These are phyloP conservation scores for Mytilinidion resinicola DNA, from an alignment of 495 filamentous ascomycete genomes.

Conservation along the genomic window DNA sequence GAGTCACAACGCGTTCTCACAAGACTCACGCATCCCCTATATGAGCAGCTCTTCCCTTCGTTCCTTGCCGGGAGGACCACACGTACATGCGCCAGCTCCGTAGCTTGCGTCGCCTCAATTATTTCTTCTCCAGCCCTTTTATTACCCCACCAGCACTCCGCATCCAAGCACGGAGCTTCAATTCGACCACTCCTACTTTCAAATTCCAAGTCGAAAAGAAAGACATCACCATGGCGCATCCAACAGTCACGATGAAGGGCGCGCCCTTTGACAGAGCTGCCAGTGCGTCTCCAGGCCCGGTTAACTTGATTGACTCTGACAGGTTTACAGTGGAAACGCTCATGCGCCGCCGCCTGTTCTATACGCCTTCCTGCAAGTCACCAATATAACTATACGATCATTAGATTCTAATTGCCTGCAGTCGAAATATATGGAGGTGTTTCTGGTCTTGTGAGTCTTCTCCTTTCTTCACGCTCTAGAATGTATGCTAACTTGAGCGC, in stretches of 20 bases:
- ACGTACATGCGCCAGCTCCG: conserved; percentile 21
- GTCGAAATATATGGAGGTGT: conserved; percentile 39
- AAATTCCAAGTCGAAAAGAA: conserved; percentile 20
- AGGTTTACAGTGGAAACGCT: conserved; percentile 41
- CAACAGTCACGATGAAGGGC: conserved; percentile 70
- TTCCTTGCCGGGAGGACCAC: conserved; percentile 6
- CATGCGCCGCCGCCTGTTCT: conserved; percentile 45
- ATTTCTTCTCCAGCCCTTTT: conserved; percentile 16
- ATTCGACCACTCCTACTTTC: conserved; percentile 11
- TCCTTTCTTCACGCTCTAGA: not conserved
- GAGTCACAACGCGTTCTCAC: too few relatives aligned
- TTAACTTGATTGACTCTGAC: conserved; percentile 19
- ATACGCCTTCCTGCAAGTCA: conserved; percentile 86
- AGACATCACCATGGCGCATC: conserved; percentile 29
- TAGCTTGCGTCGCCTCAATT: conserved; percentile 21
- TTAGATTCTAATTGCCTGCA: not conserved
- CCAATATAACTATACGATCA: not conserved
- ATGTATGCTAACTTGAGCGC: not conserved
- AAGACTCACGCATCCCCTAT: too few relatives aligned
- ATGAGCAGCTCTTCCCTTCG: not conserved
- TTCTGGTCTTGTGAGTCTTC: conserved; percentile 12
- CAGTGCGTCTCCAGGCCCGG: conserved; percentile 56
- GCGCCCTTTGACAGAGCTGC: conserved; percentile 74
- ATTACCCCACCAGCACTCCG: conserved; percentile 17
- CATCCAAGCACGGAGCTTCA: conserved; percentile 17